These are phyloP conservation scores for Fusarium sp. DNA, from an alignment of 2,329 filamentous ascomycete genomes.

Conservation along the genomic window DNA sequence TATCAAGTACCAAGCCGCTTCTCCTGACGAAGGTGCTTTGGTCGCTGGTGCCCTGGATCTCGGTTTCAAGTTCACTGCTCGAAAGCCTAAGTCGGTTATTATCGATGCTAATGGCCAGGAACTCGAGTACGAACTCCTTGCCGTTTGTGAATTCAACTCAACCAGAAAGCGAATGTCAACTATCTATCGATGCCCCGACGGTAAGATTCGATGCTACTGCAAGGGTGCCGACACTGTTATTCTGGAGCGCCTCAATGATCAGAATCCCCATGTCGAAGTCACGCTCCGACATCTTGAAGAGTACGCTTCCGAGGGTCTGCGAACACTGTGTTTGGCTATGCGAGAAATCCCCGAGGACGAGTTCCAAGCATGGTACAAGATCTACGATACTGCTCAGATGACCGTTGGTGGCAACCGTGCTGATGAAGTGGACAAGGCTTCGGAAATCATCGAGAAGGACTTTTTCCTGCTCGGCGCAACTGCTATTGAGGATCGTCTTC, in stretches of 20 bases:
- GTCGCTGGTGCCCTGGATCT: conserved; percentile 89
- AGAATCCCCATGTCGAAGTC: conserved; percentile 88
- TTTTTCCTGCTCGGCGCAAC: conserved; percentile 93
- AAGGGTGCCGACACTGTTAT: conserved; percentile 99
- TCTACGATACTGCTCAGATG: conserved; percentile 88
- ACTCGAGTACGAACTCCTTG: conserved; percentile 87
- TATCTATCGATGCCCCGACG: conserved; percentile 95
- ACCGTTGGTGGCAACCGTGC: conserved; percentile 92
- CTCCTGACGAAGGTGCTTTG: conserved; percentile 95
- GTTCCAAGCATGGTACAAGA: conserved; percentile 84
- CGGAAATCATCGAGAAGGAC: conserved; percentile 93
- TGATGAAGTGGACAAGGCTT: conserved; percentile 95
- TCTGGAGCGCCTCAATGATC: conserved; percentile 83
- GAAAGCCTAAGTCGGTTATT: conserved; percentile 89
- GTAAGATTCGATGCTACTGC: conserved; percentile 91
- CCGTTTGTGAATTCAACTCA: conserved; percentile 99
- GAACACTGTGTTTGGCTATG: conserved; percentile 94
- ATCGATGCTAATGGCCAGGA: conserved; percentile 80
- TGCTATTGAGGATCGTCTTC: conserved; percentile 95
- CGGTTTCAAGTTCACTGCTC: conserved; percentile 89
- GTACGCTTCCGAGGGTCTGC: conserved; percentile 94
- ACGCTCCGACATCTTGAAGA: conserved; percentile 97
- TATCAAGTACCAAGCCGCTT: conserved; percentile 98
- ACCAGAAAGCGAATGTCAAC: conserved; percentile 94
- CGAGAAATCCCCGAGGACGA: conserved; percentile 91